phyloP scores from a whole-genome alignment of 306 rosid genomes.

The Prunus mume region DNA sequence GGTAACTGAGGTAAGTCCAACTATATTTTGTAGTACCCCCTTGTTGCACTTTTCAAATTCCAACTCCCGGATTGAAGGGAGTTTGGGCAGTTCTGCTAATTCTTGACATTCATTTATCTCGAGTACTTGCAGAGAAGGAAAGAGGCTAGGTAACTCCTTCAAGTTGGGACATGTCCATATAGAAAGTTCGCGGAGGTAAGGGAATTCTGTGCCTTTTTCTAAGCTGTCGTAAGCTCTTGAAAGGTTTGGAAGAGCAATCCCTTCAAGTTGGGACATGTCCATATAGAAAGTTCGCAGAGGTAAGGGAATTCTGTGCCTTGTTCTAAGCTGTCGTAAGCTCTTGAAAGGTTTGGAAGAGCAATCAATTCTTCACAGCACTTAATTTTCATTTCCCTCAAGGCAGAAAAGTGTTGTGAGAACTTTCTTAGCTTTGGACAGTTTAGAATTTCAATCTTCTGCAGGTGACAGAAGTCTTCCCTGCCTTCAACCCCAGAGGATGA shows the following conservation, averaged over 20 bases:
- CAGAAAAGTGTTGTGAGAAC: constrained; percentile 19
- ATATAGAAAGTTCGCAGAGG: constrained; percentile 27
- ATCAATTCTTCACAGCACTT: constrained; percentile 25
- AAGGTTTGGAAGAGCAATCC: constrained; percentile 23
- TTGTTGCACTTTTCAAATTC: constrained; percentile 20
- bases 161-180: constrained; percentile 28
- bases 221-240: background rate
- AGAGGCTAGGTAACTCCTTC: constrained; percentile 19
- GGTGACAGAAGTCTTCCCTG: constrained; percentile 14
- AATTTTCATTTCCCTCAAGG: constrained; percentile 26
- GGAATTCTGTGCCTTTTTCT: constrained; percentile 18
- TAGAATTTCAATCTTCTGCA: constrained; percentile 23
- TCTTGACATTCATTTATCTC: constrained; percentile 31
- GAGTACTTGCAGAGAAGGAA: constrained; percentile 25
- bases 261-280: constrained; percentile 31
- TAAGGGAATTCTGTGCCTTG: constrained; percentile 22
- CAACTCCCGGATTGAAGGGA: constrained; percentile 26
- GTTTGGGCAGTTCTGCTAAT: constrained; percentile 19
- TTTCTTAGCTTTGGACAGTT: constrained; percentile 33
- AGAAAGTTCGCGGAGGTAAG: constrained; percentile 28
- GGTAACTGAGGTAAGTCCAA: constrained; percentile 20
- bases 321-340: background rate
- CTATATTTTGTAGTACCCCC: constrained; percentile 6
- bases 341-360: constrained; percentile 20
- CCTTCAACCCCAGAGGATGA: constrained; percentile 29